Percentiles rank a stretch among this genome's conserved stretches.
phyloP scores from a whole-genome alignment of 2,329 filamentous ascomycete species.

The Aureobasidium sp. region DNA sequence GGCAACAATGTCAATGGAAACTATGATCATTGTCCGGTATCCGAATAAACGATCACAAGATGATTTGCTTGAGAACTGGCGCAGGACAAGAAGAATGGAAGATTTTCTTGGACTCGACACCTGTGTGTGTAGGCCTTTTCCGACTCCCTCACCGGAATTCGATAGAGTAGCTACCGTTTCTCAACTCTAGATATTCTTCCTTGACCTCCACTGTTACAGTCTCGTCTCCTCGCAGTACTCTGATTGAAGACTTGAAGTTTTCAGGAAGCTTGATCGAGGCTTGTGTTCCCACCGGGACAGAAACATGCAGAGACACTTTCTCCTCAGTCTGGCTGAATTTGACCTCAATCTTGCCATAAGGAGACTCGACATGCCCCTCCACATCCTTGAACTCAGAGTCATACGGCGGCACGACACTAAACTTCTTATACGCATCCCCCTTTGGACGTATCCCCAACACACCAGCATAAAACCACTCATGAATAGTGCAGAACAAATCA shows the following conservation, averaged over 20 bases:
- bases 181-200: background rate
- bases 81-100: too few relatives aligned
- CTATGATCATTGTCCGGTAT: slow-evolving; percentile 42
- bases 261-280: slow-evolving; percentile 2
- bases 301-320: slow-evolving; percentile 20
- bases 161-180: background rate
- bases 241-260: background rate
- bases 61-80: too few relatives aligned
- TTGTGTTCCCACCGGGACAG: slow-evolving; percentile 24
- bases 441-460: slow-evolving; percentile 35
- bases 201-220: too few relatives aligned
- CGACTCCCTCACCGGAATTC: background rate
- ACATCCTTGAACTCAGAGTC: slow-evolving; percentile 36
- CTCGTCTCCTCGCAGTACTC: background rate
- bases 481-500: slow-evolving; percentile 43
- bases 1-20: slow-evolving; percentile 46
- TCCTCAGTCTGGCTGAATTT: slow-evolving; percentile 18
- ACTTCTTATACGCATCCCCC: slow-evolving; percentile 36
- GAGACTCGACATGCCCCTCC: slow-evolving; percentile 34
- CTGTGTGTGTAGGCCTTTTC: too few relatives aligned
- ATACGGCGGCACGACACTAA: slow-evolving; percentile 35
- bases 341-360: slow-evolving; percentile 33
- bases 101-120: too few relatives aligned
- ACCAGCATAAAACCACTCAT: slow-evolving; percentile 43
- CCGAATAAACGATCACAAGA: background rate